Evolutionary conservation across 257 asterid genomes (phyloP), one percentile per base, ranked within the genome.

Genomic region (Penstemon newberryi): DNA sequence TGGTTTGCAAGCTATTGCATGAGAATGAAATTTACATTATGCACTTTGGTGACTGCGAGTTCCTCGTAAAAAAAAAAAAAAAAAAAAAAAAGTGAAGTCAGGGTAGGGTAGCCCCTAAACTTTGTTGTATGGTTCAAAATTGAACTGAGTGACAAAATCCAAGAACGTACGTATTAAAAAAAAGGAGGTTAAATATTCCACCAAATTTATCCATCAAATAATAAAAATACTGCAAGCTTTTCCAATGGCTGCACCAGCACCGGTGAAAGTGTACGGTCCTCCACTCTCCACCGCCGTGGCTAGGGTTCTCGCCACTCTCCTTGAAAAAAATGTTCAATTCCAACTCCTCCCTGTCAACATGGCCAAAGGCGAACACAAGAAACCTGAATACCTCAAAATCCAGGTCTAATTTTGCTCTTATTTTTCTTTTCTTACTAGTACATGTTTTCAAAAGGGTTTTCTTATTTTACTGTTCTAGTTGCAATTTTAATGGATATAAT

Each of bases 211-310:
- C 33, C 73, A 60, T 41, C 72, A 43, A 60, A 47, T 11, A 62
- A 5, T 15, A 15, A 15, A 15, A 59, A 4, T 6, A 50, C 57
- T 38, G 53, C 58, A 62, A 3, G 41, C 65, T 64, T 49, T 65
- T 45, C 41, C 75, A 53, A 88, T 88, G 96, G 86, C 91, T 7
- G 63, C 33, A 25, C 33, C 84, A 13, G 15, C 68, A 46, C 79
- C 94, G 50, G 97, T 86, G 80, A 88, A 82, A 70, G 91, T 91
- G 73, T 82, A 83, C 75, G 95, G 97, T 42, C 89, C 95, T n/a
- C 87, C 96, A 3, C 8, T 82, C 37, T 91, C 97, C 25, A 76
- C 89, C 40, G 90, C 96, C 60, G 96, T 86, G 44, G 72, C 91
- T 2, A 86, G 96, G 70, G 96, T 88, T 45, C 76, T 91, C 2